Percentiles rank a stretch among this genome's conserved stretches.
Evolutionary conservation across 2,329 filamentous ascomycete genomes (phyloP).

Genomic region (Epichloe brachyelytri): DNA sequence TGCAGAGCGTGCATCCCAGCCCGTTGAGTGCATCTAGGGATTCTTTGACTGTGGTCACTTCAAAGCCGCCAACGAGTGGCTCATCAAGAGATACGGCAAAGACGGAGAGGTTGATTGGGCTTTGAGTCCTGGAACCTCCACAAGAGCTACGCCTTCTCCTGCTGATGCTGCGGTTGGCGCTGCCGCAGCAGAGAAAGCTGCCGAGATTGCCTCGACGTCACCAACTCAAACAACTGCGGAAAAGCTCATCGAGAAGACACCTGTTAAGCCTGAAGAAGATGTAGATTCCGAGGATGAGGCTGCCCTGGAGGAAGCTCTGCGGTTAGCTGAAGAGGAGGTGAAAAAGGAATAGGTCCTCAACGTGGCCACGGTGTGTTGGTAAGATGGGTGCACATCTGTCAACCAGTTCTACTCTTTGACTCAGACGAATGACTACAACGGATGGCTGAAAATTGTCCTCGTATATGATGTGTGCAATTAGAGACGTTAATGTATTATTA

Average conservation of each 20-base stretch:
- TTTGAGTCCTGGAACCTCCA: slow-evolving; percentile 27
- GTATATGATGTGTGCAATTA: neutral
- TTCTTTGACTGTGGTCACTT: slow-evolving; percentile 82
- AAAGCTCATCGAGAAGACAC: neutral
- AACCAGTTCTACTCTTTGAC: no score
- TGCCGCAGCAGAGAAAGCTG: slow-evolving; percentile 8
- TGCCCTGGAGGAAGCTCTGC: slow-evolving; percentile 23
- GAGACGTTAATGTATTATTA: neutral
- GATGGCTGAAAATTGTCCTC: no score
- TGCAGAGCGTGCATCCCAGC: slow-evolving; percentile 83
- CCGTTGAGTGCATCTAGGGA: slow-evolving; percentile 75
- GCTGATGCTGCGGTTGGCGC: slow-evolving; percentile 6
- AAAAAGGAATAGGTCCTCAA: slow-evolving; percentile 8
- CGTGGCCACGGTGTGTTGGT: no score
- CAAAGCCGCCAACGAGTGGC: slow-evolving; percentile 72
- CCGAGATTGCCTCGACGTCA: slow-evolving; percentile 13
- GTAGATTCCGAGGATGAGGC: slow-evolving; percentile 25
- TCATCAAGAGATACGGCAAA: slow-evolving; percentile 64
- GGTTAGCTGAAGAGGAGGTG: slow-evolving; percentile 17
- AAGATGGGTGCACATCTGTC: no score
- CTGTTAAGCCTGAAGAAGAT: slow-evolving; percentile 11
- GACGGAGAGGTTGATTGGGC: slow-evolving; percentile 80
- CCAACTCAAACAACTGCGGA: slow-evolving; percentile 6
- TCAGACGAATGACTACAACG: no score
- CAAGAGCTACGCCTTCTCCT: slow-evolving; percentile 13